Percentiles rank a stretch among this genome's conserved stretches.
Evolutionary conservation across 192 early-diverging fungal species (phyloP).

Genomic region (Coemansia sp.): DNA sequence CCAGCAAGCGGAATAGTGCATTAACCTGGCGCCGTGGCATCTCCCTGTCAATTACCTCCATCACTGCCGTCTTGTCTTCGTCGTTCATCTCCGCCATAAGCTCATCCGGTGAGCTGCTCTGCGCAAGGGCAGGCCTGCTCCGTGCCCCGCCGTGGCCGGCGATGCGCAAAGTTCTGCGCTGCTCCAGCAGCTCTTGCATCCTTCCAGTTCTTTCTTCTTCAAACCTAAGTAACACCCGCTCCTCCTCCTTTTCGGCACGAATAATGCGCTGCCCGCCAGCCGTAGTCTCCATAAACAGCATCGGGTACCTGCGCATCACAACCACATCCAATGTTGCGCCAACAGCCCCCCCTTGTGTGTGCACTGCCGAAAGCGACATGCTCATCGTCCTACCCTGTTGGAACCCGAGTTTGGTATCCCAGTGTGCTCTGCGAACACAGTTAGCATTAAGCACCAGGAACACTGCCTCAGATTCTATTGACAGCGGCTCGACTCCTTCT

Average conservation of each 20-base stretch:
- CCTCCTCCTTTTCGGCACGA: conserved; percentile 35
- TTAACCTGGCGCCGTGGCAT: conserved; percentile 30
- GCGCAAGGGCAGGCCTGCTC: no score
- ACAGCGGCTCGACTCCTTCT: conserved; percentile 31
- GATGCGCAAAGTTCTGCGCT: background rate
- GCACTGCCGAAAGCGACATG: conserved; percentile 31
- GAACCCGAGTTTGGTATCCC: conserved; percentile 43
- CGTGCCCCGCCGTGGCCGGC: background rate
- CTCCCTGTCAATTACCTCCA: conserved; percentile 9
- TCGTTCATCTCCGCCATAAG: background rate
- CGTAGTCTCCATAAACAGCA: conserved; percentile 33
- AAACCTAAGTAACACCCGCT: conserved; percentile 7
- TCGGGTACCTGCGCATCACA: conserved; percentile 39
- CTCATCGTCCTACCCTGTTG: conserved; percentile 10
- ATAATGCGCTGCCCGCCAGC: conserved; percentile 19
- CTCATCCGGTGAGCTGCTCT: background rate
- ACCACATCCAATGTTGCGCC: conserved; percentile 43
- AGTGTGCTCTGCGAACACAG: conserved; percentile 34
- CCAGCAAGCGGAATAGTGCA: conserved; percentile 29
- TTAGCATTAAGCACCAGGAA: conserved; percentile 27
- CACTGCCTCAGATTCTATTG: conserved; percentile 8
- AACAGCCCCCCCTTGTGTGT: conserved; percentile 26
- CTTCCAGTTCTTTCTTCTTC: conserved; percentile 7
- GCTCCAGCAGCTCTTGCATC: conserved; percentile 16
- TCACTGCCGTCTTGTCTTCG: conserved; percentile 5